A percentile compares a stretch with the other conserved stretches of the same genome.
Conservation (phyloP, 192 early-diverging fungal genomes). For the Backusella mclennaniae region DNA sequence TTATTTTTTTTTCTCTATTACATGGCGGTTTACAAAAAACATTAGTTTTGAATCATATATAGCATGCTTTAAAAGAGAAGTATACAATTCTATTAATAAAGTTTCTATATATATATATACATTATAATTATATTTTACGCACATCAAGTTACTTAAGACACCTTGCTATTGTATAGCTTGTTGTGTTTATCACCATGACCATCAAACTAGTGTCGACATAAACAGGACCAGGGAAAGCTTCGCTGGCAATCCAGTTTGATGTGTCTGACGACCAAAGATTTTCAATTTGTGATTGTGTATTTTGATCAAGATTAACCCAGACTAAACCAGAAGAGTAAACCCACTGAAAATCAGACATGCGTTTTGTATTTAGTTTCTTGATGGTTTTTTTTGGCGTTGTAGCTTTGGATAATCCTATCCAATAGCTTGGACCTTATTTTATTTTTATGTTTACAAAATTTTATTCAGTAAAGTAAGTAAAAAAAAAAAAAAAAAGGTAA, state of each 20-base stretch:
- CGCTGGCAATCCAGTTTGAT: constrained; percentile 2
- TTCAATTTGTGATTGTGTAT: neutral
- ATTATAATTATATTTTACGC: neutral
- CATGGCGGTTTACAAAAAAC: neutral
- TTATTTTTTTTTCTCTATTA: neutral
- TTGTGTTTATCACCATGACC: neutral
- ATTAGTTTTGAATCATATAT: neutral
- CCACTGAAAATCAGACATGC: constrained; percentile 5
- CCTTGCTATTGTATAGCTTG: constrained; percentile 5
- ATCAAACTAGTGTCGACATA: neutral
- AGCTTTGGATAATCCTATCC: neutral
- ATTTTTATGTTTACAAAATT: neutral
- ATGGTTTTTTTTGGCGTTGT: neutral
- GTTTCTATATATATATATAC: neutral
- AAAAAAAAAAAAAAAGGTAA: neutral
- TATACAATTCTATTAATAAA: neutral
- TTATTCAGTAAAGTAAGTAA: neutral
- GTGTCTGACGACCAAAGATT: neutral
- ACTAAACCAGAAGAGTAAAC: constrained; percentile 2
- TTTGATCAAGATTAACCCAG: constrained; percentile 5
- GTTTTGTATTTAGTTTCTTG: neutral
- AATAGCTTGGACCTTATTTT: neutral
- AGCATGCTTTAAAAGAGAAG: neutral
- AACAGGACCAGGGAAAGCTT: constrained; percentile 8
- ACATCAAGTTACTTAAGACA: neutral